These are phyloP conservation scores for Camelina hispida DNA, from an alignment of 345 rosid genomes.

Conservation along the genomic window DNA sequence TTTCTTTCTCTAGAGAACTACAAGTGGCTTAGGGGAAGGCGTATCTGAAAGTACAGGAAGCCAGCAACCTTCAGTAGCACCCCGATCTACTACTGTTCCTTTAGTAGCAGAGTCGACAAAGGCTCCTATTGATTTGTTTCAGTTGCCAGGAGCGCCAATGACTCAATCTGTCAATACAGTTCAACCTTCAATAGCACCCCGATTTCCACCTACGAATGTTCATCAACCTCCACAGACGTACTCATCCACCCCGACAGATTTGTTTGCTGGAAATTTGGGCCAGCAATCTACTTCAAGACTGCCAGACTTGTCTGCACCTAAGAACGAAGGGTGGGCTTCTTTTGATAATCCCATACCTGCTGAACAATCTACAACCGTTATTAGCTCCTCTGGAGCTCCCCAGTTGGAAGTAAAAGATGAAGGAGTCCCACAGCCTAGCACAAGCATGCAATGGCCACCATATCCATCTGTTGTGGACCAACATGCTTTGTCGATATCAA, in stretches of 20 bases:
- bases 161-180: constrained; percentile 51
- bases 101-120: constrained; percentile 51
- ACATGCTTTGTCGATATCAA: constrained; percentile 47
- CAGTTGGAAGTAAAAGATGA: constrained; percentile 50
- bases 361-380: constrained; percentile 45
- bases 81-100: constrained; percentile 42
- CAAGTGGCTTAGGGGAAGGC: constrained; percentile 55
- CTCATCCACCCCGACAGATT: constrained; percentile 52
- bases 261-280: constrained; percentile 53
- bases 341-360: constrained; percentile 67
- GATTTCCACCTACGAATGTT: constrained; percentile 45
- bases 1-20: constrained; percentile 64
- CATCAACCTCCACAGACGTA: constrained; percentile 55
- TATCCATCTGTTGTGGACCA: constrained; percentile 50
- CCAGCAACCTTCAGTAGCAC: constrained; percentile 25
- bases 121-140: constrained; percentile 72
- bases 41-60: constrained; percentile 51
- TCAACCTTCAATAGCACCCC: constrained; percentile 42
- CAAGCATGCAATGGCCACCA: constrained; percentile 59
- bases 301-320: constrained; percentile 49
- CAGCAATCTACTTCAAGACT: constrained; percentile 52
- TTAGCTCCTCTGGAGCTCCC: constrained; percentile 41
- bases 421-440: constrained; percentile 47
- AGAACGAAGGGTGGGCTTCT: constrained; percentile 91
- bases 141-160: constrained; percentile 51